Evolutionary conservation across 2,329 filamentous ascomycete species (phyloP).

Genomic region (Sclerotinia sclerotiorum): DNA sequence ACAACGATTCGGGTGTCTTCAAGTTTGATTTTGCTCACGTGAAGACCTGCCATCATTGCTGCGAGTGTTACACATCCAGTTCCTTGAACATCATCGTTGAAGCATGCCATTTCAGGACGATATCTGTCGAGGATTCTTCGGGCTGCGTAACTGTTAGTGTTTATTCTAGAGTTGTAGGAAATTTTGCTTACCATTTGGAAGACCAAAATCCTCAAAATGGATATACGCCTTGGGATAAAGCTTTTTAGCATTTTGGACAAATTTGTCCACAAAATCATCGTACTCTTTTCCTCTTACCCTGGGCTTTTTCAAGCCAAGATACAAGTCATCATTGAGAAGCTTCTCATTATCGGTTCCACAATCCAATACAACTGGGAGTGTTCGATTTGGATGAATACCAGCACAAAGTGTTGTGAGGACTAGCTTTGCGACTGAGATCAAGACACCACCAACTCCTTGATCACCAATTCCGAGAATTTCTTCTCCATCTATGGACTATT

Average conservation of each 20-base stretch:
- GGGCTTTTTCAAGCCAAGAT: conserved; percentile 69
- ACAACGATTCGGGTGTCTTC: conserved; percentile 69
- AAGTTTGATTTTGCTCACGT: conserved; percentile 66
- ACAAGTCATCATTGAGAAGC: conserved; percentile 72
- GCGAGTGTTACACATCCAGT: conserved; percentile 86
- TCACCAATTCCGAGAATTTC: conserved; percentile 87
- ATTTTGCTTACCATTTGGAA: conserved; percentile 58
- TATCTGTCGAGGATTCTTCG: conserved; percentile 75
- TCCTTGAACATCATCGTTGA: conserved; percentile 90
- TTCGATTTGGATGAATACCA: conserved; percentile 78
- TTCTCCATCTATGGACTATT: conserved; percentile 50
- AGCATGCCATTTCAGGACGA: conserved; percentile 71
- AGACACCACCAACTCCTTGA: conserved; percentile 79
- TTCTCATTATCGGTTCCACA: conserved; percentile 81
- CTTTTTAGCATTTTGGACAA: conserved; percentile 66
- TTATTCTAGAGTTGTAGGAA: background rate
- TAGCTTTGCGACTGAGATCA: conserved; percentile 83
- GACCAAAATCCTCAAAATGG: conserved; percentile 87
- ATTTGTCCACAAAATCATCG: conserved; percentile 73
- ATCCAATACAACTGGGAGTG: conserved; percentile 79
- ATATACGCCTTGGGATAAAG: conserved; percentile 79
- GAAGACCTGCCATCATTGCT: conserved; percentile 73
- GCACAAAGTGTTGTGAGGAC: conserved; percentile 81
- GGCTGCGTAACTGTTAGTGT: conserved; percentile 39
- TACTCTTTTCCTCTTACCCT: conserved; percentile 71